Evolutionary conservation across 176 grass and related monocot genomes (phyloP), one percentile per base, ranked within the genome.

Genomic region (Otatea glauca): DNA sequence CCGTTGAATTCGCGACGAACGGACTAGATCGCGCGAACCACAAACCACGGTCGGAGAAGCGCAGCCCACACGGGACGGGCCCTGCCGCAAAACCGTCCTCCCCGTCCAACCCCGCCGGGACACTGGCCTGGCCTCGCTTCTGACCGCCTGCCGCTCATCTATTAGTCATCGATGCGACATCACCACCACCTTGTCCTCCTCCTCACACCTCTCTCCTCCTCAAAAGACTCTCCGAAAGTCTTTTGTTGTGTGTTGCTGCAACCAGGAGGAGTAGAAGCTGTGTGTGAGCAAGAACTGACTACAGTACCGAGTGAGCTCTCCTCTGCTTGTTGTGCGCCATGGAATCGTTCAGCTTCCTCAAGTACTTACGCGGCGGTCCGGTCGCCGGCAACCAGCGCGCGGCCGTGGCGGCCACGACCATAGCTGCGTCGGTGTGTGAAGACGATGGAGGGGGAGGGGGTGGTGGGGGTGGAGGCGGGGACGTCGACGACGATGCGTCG

Each of bases 261-360:
- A 49, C 21, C 14, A 54, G 47, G 10, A 13, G 10, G 25, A 75
- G 81, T 54, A 4, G 63, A 29, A 12, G 16, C n/a, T 41, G 13
- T 12, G 47, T 20, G 51, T 20, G 47, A 82, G 49, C 15, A 29
- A 71, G 65, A 14, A 23, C 2, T 6, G 25, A 45, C 9, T 45
- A 4, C 34, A 34, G 2, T 34, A 10, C 10, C 11, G 43, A 9
- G 45, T 25, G 53, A 43, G 54, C 45, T 85, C 34, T 77, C 21
- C 59, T 58, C 63, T 66, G 61, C 14, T 41, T 53, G 76, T 51
- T 16, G 74, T 11, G 25, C 7, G 87, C 20, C 38, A 99, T 99
- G 96, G 96, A 99, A 51, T 89, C 96, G 6, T 94, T 97, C 79
- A 83, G 88, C 82, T 80, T 99, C 32, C 96, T 96, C 88, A 99